phyloP scores from a whole-genome alignment of 1,284 basidiomycete species.

The Apiotrichum gracile region DNA sequence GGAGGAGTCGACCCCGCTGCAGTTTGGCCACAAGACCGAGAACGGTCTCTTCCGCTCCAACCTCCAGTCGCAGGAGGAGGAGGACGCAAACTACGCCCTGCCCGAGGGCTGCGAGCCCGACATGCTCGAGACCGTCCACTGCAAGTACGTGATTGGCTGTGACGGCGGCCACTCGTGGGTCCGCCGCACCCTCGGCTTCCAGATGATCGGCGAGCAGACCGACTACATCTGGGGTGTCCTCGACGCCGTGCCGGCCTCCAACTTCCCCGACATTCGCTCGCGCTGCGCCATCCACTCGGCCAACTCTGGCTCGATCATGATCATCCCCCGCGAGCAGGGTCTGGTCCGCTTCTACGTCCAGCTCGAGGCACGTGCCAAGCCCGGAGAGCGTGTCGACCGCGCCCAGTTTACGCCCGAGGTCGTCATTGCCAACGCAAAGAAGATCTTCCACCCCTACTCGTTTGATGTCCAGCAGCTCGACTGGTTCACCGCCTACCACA shows the following conservation, averaged over 20 bases:
- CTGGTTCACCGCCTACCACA: conserved; percentile 42
- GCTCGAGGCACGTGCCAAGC: conserved; percentile 12
- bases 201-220: conserved; percentile 25
- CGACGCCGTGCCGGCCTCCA: conserved; percentile 18
- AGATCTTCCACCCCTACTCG: conserved; percentile 34
- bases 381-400: conserved; percentile 18
- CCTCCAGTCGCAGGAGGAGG: conserved; percentile 15
- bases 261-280: conserved; percentile 22
- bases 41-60: conserved; percentile 20
- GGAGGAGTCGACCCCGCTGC: conserved; percentile 13
- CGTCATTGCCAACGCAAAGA: conserved; percentile 31
- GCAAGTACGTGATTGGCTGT: conserved; percentile 29
- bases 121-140: conserved; percentile 18
- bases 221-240: conserved; percentile 28
- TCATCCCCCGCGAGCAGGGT: conserved; percentile 21
- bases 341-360: conserved; percentile 22
- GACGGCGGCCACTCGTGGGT: conserved; percentile 30
- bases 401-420: conserved; percentile 29
- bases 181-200: conserved; percentile 17
- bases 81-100: conserved; percentile 16
- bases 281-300: conserved; percentile 21
- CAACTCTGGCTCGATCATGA: conserved; percentile 16
- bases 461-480: conserved; percentile 35
- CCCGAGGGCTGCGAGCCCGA: conserved; percentile 13
- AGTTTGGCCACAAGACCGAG: conserved; percentile 16